Evolutionary conservation across 2,329 filamentous ascomycete genomes (phyloP), one percentile per base, ranked within the genome.

Genomic region (Gaeumannomyces tritici): DNA sequence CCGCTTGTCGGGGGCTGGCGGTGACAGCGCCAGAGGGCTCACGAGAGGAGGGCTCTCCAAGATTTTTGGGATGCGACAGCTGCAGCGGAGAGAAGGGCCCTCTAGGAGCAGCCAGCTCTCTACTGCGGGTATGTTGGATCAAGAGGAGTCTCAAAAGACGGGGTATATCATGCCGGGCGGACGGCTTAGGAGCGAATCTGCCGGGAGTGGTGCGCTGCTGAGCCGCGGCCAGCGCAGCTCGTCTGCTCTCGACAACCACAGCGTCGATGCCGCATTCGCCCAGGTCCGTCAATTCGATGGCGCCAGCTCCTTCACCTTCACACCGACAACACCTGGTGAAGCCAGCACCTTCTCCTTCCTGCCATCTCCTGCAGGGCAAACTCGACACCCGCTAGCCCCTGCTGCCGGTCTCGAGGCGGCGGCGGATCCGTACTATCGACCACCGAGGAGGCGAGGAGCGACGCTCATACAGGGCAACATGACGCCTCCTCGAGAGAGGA

Each of bases 51-150:
- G 92, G 11, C 80, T 99, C 62, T 88, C 88, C 67, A 96, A 93
- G 76, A 91, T 93, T 57, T 96, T 97, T 71, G 93, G 93, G 60
- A 91, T 93, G 83, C 89, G 93, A 58, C 92, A 97, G 73, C 79
- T 97, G 55, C 90, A 90, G 15, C 86, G 89, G 66, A 86, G 92
- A 59, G 79, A 83, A 65, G 84, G 83, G 21, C 80, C 83, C 28
- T 88, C 89, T 9, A 85, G 91, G 64, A 87, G 89, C 69, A 97
- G 91, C 71, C 89, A 95, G 73, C 82, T 90, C 61, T 96, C 91
- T 5, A 91, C 87, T 66, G 84, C 89, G 42, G 90, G 87, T 24
- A 97, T 97, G 83, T 78, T 97, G 61, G 83, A 84, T 63, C 77
- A 83, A 42, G 87, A 90, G 18, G 85, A 86, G 59, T 83, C 86